phyloP scores from a whole-genome alignment of 2,329 filamentous ascomycete genomes.

The Spiromastix sp. region DNA sequence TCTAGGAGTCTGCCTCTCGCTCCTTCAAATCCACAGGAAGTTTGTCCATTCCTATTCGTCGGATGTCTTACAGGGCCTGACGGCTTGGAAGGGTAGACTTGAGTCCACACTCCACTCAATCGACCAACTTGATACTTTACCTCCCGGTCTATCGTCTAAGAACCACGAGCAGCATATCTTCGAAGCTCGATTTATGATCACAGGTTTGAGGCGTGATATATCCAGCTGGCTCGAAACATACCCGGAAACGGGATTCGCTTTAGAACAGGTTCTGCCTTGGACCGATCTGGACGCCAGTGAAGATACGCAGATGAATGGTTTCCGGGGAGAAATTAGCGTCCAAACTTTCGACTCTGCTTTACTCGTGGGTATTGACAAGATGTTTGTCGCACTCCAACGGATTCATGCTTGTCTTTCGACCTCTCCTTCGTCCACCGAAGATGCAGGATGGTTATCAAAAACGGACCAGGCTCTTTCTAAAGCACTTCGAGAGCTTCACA shows the following conservation, averaged over 20 bases:
- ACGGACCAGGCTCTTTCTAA: conserved; percentile 43
- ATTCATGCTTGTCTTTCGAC: conserved; percentile 47
- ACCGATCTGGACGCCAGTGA: conserved; percentile 28
- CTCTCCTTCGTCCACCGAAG: conserved; percentile 50
- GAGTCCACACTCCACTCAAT: conserved; percentile 34
- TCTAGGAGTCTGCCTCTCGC: conserved; percentile 49
- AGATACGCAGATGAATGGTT: conserved; percentile 9
- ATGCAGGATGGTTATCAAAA: conserved; percentile 52
- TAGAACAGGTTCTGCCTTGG: conserved; percentile 60
- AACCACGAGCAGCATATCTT: conserved; percentile 19
- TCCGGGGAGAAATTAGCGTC: conserved; percentile 15
- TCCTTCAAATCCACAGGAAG: conserved; percentile 57
- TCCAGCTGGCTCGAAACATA: conserved; percentile 34
- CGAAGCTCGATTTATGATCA: conserved; percentile 20
- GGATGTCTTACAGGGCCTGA: conserved; percentile 36
- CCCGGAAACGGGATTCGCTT: conserved; percentile 53
- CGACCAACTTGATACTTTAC: conserved; percentile 38
- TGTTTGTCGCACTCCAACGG: conserved; percentile 71
- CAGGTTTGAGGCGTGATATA: conserved; percentile 31
- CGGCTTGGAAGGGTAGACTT: conserved; percentile 42
- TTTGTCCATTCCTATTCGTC: conserved; percentile 47
- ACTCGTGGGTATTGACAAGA: conserved; percentile 58
- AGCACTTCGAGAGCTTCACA: conserved; percentile 50
- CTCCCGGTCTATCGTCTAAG: conserved; percentile 36
- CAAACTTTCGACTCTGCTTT: conserved; percentile 47